Conservation (phyloP, 1,284 basidiomycete species). For the Exsudoporus floridanus region DNA sequence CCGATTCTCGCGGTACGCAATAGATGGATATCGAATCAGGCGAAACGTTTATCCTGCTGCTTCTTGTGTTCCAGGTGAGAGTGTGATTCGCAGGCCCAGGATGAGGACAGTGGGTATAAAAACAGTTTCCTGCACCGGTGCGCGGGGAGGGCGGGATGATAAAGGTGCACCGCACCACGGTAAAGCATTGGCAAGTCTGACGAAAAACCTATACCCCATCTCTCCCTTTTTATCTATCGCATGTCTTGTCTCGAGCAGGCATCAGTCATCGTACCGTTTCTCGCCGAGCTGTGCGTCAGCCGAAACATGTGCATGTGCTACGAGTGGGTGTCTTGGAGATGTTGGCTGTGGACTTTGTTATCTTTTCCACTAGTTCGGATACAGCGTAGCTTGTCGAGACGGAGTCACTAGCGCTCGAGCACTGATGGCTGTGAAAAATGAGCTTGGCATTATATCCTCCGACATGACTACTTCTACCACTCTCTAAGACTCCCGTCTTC, state of each 20-base stretch:
- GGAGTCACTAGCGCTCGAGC: too few relatives aligned
- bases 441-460: too few relatives aligned
- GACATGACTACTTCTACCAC: conserved; percentile 40
- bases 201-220: not conserved
- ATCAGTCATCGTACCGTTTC: conserved; percentile 7
- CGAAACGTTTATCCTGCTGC: conserved; percentile 1
- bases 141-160: conserved; percentile 13
- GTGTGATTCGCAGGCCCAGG: not conserved
- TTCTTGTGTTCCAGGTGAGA: not conserved
- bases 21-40: conserved; percentile 7
- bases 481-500: conserved; percentile 53
- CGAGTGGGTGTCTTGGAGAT: not conserved
- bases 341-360: conserved; percentile 1
- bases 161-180: conserved; percentile 3
- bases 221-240: conserved; percentile 1
- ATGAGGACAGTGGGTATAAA: conserved; percentile 2
- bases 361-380: not conserved
- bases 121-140: conserved; percentile 13
- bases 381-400: not conserved
- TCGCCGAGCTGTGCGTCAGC: conserved; percentile 4
- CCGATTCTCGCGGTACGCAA: conserved; percentile 4
- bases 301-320: not conserved
- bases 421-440: too few relatives aligned
- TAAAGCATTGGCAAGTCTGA: not conserved
- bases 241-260: not conserved